Conservation (phyloP, 805 yeast species). For the Myxozyma melibiosi region DNA sequence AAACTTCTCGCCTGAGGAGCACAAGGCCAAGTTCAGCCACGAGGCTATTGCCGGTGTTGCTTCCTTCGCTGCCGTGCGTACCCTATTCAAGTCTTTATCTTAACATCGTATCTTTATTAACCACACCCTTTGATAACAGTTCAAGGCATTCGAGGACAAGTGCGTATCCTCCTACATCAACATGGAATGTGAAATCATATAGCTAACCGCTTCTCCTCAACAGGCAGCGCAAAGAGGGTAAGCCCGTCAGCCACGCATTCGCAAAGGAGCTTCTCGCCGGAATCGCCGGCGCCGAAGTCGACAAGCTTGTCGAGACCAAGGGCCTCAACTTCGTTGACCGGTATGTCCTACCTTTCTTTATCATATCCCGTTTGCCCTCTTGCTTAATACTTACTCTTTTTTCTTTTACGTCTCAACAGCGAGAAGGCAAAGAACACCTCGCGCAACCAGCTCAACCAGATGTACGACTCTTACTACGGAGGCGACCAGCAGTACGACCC, state of each 20-base stretch:
- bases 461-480: constrained; percentile 40
- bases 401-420: constrained; percentile 1
- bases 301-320: constrained; percentile 40
- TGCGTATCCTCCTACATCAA: neutral
- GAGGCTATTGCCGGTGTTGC: constrained; percentile 41
- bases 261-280: constrained; percentile 40
- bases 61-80: constrained; percentile 37
- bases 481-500: constrained; percentile 34
- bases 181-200: neutral
- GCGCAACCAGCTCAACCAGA: constrained; percentile 34
- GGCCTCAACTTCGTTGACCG: constrained; percentile 38
- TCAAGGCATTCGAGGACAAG: constrained; percentile 38
- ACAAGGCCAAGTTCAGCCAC: constrained; percentile 38
- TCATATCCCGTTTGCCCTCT: neutral
- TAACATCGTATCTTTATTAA: too few relatives aligned
- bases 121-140: neutral
- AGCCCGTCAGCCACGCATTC: constrained; percentile 38
- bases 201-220: neutral
- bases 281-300: constrained; percentile 40
- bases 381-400: neutral
- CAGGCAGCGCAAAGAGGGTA: constrained; percentile 39
- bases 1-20: constrained; percentile 32
- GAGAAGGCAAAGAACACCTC: constrained; percentile 36
- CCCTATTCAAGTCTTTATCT: neutral
- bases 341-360: neutral